Evolutionary conservation across 257 asterid species (phyloP), one percentile per base, ranked within the genome.

Genomic region (Nyctanthes arbortristis): DNA sequence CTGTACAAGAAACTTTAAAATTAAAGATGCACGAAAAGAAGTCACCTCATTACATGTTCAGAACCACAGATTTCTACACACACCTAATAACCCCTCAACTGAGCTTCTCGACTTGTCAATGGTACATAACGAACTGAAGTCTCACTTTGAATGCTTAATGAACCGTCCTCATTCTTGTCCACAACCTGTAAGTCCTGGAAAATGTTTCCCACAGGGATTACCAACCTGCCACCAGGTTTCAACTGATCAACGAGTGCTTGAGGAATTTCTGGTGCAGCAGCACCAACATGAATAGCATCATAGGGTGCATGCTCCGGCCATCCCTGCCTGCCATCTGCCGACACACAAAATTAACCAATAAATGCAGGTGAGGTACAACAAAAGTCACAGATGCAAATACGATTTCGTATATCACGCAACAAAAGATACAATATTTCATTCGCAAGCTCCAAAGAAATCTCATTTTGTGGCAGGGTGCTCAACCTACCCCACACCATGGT

Each of bases 241-340:
- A 93, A 72, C 84, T 93, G 96, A 68, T 90, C 91, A 4, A 93
- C 64, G 30, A 93, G 89, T 33, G 88, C 84, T 60, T 84, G 82
- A 52, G 97, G 96, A 56, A 93, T 88, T 78, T 92, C 96, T 2
- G 84, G 73, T 65, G 98, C 91, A 9, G 98, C 97, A 34, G 98
- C 98, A 63, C 98, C 98, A 64, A 92, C 98, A 49, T 92, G 97
- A 73, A 92, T 92, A n/a, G 96, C 95, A 67, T 92, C 93, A 22
- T 89, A 92, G 5, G 98, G 98, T 36, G 96, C 96, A 69, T 67
- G 78, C 82, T 89, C 93, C 11, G 90, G 85, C 97, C 97, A 90
- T 16, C 98, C 98, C 73, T 73, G 82, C 76, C 97, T 86, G 8
- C 98, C 98, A 57, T 92, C 98, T 92, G 82, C 73, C 22, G 73